phyloP scores from a whole-genome alignment of 2,329 filamentous ascomycete genomes.

The Rhexocercosporidium sp. region DNA sequence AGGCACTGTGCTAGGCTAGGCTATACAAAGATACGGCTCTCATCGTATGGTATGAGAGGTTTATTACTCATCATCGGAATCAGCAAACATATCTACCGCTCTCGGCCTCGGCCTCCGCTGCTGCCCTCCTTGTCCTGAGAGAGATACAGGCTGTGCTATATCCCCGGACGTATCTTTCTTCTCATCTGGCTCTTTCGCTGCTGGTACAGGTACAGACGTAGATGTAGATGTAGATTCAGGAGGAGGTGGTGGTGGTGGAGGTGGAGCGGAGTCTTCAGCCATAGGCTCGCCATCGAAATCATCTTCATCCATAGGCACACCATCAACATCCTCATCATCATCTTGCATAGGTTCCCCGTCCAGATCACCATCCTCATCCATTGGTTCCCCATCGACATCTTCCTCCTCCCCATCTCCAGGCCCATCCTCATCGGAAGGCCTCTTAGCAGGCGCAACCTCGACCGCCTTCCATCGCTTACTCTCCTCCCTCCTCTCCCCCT shows the following conservation, averaged over 20 bases:
- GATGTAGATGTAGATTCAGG: constrained; percentile 39
- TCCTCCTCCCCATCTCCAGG: constrained; percentile 51
- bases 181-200: neutral
- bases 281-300: constrained; percentile 61
- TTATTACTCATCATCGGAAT: constrained; percentile 61
- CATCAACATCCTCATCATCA: constrained; percentile 47
- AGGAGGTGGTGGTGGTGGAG: neutral
- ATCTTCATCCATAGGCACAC: constrained; percentile 44
- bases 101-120: constrained; percentile 54
- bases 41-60: neutral
- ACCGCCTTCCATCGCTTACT: constrained; percentile 46
- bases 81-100: constrained; percentile 87
- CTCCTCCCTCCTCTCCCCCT: constrained; percentile 37
- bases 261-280: constrained; percentile 48
- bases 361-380: constrained; percentile 51
- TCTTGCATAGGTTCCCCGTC: constrained; percentile 45
- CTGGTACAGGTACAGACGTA: constrained; percentile 28
- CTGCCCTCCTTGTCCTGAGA: constrained; percentile 21
- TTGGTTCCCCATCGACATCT: constrained; percentile 42
- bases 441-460: constrained; percentile 32
- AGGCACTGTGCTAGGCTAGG: no score
- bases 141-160: neutral
- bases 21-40: no score
- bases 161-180: neutral
- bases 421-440: constrained; percentile 45